Base-by-base conservation (phyloP, 164 flowering plant genomes). In the Amborella trichopoda region DNA sequence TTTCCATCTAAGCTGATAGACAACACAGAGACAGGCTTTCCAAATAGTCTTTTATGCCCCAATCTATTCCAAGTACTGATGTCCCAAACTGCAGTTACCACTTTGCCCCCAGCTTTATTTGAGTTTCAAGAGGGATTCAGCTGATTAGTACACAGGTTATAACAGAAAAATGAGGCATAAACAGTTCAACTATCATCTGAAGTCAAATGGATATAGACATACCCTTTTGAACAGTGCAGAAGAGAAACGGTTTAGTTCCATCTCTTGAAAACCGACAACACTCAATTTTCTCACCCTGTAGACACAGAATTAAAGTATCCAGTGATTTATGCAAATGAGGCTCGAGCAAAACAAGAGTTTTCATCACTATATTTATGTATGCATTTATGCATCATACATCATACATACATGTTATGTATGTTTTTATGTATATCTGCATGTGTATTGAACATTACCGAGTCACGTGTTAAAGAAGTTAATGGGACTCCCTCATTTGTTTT, bases 241-340 rank as follows among this genome's bases (percentile, higher is more conserved):
- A 93, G 44, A 93, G 56, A 60, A 93, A 93, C n/a, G 96, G 99
- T 50, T 79, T 87, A 41, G 91, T 87, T 41, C 96, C 96, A 70
- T 93, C 99, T 70, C 68, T 82, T 0, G 99, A 93, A 65, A 93
- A 93, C 3, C 94, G 81, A 59, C 99, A 93, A 43, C 76, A 66
- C 46, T 82, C 95, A 57, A 87, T 67, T 56, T 75, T 80, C 60
- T 93, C 99, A 61, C 80, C 94, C 99, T 91, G 70, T 23, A 62
- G 16, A 18, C 24, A 23, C n/a, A 17, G 23, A 37, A 37, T 37
- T 8, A 37, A 37, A n/a, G n/a, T n/a, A n/a, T n/a, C n/a, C n/a
- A n/a, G n/a, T n/a, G n/a, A n/a, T n/a, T n/a, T n/a, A n/a, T n/a
- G n/a, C n/a, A n/a, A n/a, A n/a, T n/a, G n/a, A n/a, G n/a, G n/a